Evolutionary conservation across 805 yeast species (phyloP), one percentile per base, ranked within the genome.

Genomic region (Monosporozyma servazzii): DNA sequence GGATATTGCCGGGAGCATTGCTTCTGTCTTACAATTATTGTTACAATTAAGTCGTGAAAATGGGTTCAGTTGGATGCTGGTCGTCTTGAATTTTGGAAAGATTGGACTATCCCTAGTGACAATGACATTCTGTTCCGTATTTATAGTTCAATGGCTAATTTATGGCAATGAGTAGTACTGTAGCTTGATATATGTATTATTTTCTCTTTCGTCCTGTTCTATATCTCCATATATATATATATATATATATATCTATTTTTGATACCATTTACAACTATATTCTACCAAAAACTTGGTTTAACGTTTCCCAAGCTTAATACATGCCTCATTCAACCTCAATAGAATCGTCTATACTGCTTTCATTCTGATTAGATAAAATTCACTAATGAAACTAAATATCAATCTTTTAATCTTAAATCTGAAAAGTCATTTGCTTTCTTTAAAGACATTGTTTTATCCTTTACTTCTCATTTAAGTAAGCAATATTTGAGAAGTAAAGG

Each of bases 51-150:
- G 53, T n/a, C 37, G 47, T 11, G 60, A 53, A 39, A 63, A 27
- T n/a, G 53, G 52, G 1, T 48, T 71, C n/a, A 59, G 54, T 13
- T 39, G 49, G 33, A 56, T 58, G 13, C 54, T 63, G 0, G 49
- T 71, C 20, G 45, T 61, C n/a, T 61, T 67, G 18, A 72, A 71
- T 47, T 62, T 71, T 48, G 75, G 75, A 1, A 72, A 71, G 52
- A 56, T 73, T 17, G 74, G 74, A 1, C 55, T 72, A 15, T 70
- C 75, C 30, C 49, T 68, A 39, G 71, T 71, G 2, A 71, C 76
- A 1, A 49, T 72, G 33, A 51, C 65, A 45, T 73, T 73, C 57
- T 71, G 71, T 53, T 51, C 63, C 21, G 60, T 71, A 10, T 73
- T 70, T 47, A 53, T 72, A 21, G 66, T 69, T 23, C 76, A 73